Base-by-base conservation (phyloP, 805 yeast species). In the Hanseniaspora occidentalis region DNA sequence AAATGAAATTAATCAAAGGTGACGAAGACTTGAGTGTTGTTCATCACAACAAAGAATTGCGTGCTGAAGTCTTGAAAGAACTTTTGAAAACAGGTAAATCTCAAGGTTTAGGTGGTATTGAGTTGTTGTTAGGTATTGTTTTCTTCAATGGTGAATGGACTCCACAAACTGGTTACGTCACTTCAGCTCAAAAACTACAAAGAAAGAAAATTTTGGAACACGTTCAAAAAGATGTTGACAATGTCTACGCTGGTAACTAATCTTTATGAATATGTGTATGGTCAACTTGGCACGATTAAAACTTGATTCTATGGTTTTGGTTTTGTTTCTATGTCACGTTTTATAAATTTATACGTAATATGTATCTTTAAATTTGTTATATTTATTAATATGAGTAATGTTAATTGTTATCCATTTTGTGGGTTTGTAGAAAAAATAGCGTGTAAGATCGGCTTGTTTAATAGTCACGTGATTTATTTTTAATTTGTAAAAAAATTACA, bases 141-240 rank as follows among this genome's bases (percentile, higher is more conserved):
- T 60, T 92, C 45, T 70, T 77, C 43, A 88, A 84, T 48, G 89
- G 77, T 39, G 98, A 92, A 67, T 92, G 98, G 97, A 92, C 97
- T 31, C 97, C 98, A 34, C 92, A 85, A 62, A 84, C 77, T 57
- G 97, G 96, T 1, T 84, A 67, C 49, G 94, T 89, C 43, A 86
- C 97, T 13, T 78, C 94, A 44, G 98, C 98, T 20, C 96, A 88
- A 65, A 92, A 92, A 66, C 72, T 92, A 54, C 96, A 89, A 69
- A 81, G 98, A 70, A 83, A 73, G 70, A 82, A 82, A 69, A 92
- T 92, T 56, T 65, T 84, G 50, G 74, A 69, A 24, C 73, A 78
- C 45, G 82, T 79, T 57, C 61, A 78, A 61, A 70, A 70, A 27
- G 73, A 70, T 37, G 83, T 92, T 52, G 83, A 82, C 45, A 66